Conservation (phyloP, 345 rosid species). For the Citrus sp. region DNA sequence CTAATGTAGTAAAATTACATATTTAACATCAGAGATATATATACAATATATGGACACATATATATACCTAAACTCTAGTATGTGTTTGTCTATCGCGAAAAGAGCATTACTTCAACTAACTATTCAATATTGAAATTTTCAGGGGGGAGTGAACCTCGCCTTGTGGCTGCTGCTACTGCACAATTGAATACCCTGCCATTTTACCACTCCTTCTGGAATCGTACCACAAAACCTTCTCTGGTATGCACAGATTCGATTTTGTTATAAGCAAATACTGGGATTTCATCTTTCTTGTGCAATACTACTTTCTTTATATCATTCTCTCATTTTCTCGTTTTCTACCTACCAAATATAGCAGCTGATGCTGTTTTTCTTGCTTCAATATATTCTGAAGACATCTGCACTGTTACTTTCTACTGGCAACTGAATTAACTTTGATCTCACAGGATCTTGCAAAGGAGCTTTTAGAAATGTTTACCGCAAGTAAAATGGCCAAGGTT, state of each 20-base stretch:
- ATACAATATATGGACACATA: neutral
- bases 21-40: neutral
- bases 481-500: constrained; percentile 77
- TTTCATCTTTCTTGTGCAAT: neutral
- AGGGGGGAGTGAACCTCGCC: constrained; percentile 92
- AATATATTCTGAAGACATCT: constrained; percentile 8
- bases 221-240: constrained; percentile 93
- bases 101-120: neutral
- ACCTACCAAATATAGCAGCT: neutral
- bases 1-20: neutral
- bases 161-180: constrained; percentile 73
- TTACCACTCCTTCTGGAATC: constrained; percentile 98
- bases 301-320: neutral
- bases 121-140: constrained; percentile 23
- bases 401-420: neutral
- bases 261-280: neutral
- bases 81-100: neutral
- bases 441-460: constrained; percentile 94
- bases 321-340: neutral
- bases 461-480: constrained; percentile 78
- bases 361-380: neutral
- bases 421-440: constrained; percentile 3
- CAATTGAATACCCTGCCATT: constrained; percentile 84
- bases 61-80: neutral
- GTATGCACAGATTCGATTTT: constrained; percentile 31